Evolutionary conservation across 2,329 filamentous ascomycete species (phyloP).

Genomic region (Cytospora paraplurivora): DNA sequence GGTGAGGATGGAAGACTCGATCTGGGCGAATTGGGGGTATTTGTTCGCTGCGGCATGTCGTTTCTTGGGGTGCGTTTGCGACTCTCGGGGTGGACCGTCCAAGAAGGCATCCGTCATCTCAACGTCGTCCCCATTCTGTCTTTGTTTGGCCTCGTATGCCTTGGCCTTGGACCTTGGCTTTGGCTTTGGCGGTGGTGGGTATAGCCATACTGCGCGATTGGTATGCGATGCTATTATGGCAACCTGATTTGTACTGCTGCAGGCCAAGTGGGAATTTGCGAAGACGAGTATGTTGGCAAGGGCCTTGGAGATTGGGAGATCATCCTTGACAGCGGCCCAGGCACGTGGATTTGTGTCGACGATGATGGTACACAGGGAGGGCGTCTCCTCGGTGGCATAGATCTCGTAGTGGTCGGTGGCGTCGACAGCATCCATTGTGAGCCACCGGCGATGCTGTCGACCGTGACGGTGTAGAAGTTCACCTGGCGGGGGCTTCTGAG

Average conservation of each 20-base stretch:
- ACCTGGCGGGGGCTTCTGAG: no score
- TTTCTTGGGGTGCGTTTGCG: slow-evolving; percentile 34
- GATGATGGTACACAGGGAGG: slow-evolving; percentile 86
- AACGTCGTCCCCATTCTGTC: slow-evolving; percentile 46
- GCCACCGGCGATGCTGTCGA: slow-evolving; percentile 4
- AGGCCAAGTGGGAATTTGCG: slow-evolving; percentile 93
- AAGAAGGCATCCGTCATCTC: slow-evolving; percentile 53
- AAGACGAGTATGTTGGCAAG: slow-evolving; percentile 91
- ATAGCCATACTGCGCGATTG: slow-evolving; percentile 85
- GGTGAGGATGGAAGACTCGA: slow-evolving; percentile 77
- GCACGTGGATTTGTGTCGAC: slow-evolving; percentile 96
- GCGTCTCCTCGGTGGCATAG: slow-evolving; percentile 57
- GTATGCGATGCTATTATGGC: slow-evolving; percentile 89
- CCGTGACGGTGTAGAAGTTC: neutral
- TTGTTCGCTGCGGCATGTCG: slow-evolving; percentile 69
- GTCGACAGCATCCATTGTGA: slow-evolving; percentile 56
- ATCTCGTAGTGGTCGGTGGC: slow-evolving; percentile 63
- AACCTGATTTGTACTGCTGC: slow-evolving; percentile 90
- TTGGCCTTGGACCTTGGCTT: slow-evolving; percentile 15
- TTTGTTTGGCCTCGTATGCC: neutral
- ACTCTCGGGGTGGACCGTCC: slow-evolving; percentile 22
- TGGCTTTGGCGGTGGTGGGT: slow-evolving; percentile 58
- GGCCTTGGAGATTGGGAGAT: slow-evolving; percentile 79
- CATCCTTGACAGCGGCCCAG: slow-evolving; percentile 73
- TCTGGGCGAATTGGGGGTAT: slow-evolving; percentile 85